Base-by-base conservation (phyloP, 257 asterid species). In the Echium plantagineum region DNA sequence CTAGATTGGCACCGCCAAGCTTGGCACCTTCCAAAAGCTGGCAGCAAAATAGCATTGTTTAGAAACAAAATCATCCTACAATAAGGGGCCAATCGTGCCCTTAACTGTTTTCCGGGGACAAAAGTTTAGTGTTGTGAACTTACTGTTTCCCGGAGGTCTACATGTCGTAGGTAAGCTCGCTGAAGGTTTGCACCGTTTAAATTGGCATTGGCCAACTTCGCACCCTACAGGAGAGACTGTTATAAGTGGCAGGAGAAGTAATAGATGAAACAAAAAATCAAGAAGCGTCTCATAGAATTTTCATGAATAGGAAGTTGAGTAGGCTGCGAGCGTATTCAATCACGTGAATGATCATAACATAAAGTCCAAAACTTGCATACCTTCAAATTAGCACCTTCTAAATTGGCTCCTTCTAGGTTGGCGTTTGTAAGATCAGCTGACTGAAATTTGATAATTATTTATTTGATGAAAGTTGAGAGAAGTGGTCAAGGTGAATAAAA, bases 321-420 rank as follows among this genome's bases (percentile, higher is more conserved):
- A 35, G 9, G 10, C 46, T 35, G 46, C 46, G 46, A 35, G 10
- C 9, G 46, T 35, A 7, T 5, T 28, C 32, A 28, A 28, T 28
- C 32, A 28, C 32, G 2, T 6, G 32, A 28, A 28, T 28, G 32
- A 3, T 28, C 32, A 35, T 35, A 5, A 35, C 46, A 59, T 28
- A 38, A 55, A 21, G 54, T 3, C 51, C 30, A 58, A 62, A 9
- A 22, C 66, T 69, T 71, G 46, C 1, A 35, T 35, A 84, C 97
- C 97, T 90, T 90, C 69, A 90, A 75, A 76, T 90, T 90, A 71
- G 97, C 97, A 65, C 97, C 97, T 77, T 90, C 97, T 57, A 90
- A 81, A 78, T 85, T 87, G 60, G 97, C 96, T 72, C 96, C 97
- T 81, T 90, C 96, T 76, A 90, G 78, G 83, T 90, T 90, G 77